These are phyloP conservation scores for Vinca major DNA, from an alignment of 305 asterid genomes.

Conservation along the genomic window DNA sequence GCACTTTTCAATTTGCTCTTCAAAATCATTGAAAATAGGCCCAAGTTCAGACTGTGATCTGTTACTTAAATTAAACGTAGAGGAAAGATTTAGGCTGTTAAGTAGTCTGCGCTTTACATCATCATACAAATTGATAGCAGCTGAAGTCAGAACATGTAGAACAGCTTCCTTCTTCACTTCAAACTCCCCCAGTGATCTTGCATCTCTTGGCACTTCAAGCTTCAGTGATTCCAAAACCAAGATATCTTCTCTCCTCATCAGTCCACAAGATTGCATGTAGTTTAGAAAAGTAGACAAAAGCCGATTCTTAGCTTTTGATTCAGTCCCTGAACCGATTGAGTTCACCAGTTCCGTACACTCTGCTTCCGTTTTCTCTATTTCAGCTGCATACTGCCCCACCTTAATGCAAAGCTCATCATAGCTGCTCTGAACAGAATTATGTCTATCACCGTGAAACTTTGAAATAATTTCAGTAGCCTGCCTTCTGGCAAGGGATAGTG, in stretches of 20 bases:
- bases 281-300: conserved; percentile 60
- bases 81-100: conserved; percentile 42
- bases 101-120: conserved; percentile 47
- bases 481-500: conserved; percentile 54
- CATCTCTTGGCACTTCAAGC: conserved; percentile 32
- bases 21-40: conserved; percentile 51
- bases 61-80: conserved; percentile 33
- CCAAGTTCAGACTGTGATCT: conserved; percentile 44
- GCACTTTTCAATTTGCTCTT: conserved; percentile 80
- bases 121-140: conserved; percentile 53
- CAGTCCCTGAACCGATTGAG: conserved; percentile 72
- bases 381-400: conserved; percentile 57
- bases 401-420: conserved; percentile 77
- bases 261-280: conserved; percentile 47
- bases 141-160: conserved; percentile 40
- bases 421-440: conserved; percentile 45
- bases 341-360: conserved; percentile 55
- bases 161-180: conserved; percentile 51
- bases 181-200: conserved; percentile 27
- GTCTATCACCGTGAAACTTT: conserved; percentile 36
- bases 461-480: conserved; percentile 74
- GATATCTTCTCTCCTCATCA: conserved; percentile 38
- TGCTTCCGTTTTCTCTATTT: conserved; percentile 76
- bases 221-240: conserved; percentile 30
- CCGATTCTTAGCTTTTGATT: conserved; percentile 64